Conservation (phyloP, 129 eudicot species). For the Silybum marianum region DNA sequence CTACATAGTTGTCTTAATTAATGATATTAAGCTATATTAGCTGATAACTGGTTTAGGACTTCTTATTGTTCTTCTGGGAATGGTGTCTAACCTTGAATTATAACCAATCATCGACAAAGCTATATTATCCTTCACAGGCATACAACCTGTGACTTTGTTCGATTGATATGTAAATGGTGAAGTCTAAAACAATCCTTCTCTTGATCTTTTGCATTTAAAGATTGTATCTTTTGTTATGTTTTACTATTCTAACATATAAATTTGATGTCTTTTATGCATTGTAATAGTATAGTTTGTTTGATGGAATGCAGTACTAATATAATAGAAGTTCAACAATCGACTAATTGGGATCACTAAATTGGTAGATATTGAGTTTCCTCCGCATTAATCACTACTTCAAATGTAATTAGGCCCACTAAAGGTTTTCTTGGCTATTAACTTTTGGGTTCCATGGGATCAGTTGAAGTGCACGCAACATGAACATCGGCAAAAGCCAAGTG, state of each 20-base stretch:
- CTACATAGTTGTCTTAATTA: no score
- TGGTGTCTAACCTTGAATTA: background rate
- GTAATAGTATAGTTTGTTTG: background rate
- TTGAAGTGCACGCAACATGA: background rate
- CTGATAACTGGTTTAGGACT: background rate
- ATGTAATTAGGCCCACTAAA: background rate
- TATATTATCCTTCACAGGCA: background rate
- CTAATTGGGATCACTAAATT: background rate
- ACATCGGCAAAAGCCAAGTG: no score
- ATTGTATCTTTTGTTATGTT: background rate
- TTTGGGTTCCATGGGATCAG: background rate
- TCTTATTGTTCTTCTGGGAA: background rate
- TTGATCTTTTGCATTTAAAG: background rate
- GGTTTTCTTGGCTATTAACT: background rate
- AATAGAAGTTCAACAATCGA: background rate
- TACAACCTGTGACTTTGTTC: background rate
- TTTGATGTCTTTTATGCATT: no score
- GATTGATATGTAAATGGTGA: background rate
- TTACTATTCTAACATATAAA: background rate
- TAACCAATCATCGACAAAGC: background rate
- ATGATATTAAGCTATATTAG: no score
- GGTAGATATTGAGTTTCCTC: background rate
- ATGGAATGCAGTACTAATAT: background rate
- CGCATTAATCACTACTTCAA: background rate
- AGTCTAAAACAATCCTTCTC: background rate